Percentiles rank a stretch among this genome's conserved stretches.
phyloP scores from a whole-genome alignment of 179 eudicot species.

The Drosera spatulata region DNA sequence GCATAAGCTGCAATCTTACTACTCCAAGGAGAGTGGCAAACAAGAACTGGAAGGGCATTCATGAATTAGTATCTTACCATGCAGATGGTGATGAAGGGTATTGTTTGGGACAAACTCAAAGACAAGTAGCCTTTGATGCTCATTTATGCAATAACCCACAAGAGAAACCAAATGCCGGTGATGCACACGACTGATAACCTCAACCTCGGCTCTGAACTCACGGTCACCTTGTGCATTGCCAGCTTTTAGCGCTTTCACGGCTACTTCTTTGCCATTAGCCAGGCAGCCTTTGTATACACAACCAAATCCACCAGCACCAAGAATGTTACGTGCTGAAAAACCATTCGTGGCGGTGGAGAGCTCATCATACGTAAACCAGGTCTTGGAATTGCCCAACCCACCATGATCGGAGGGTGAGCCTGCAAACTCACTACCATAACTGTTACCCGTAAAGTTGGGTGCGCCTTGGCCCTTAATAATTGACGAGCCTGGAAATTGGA shows the following conservation, averaged over 20 bases:
- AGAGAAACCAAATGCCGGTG: constrained; percentile 92
- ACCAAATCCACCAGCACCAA: constrained; percentile 98
- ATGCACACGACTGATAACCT: constrained; percentile 83
- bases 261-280: constrained; percentile 63
- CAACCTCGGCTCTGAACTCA: constrained; percentile 89
- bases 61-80: constrained; percentile 32
- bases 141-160: constrained; percentile 75
- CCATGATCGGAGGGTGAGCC: constrained; percentile 38
- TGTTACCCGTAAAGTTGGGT: constrained; percentile 22
- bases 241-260: constrained; percentile 78
- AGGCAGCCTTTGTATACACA: constrained; percentile 70
- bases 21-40: too few species aligned
- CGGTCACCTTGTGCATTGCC: constrained; percentile 91
- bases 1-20: too few species aligned
- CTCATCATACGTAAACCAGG: constrained; percentile 72
- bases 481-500: constrained; percentile 3
- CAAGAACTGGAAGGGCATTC: too few species aligned
- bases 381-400: constrained; percentile 54
- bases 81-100: constrained; percentile 82
- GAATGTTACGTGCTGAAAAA: constrained; percentile 59
- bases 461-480: constrained; percentile 39
- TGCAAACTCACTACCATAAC: constrained; percentile 21
- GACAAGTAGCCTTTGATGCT: constrained; percentile 65
- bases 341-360: constrained; percentile 65
- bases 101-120: constrained; percentile 78